Percentiles rank a stretch among this genome's conserved stretches.
Evolutionary conservation across 768 basidiomycete species (phyloP).

Genomic region (Lactifluus echinatus): DNA sequence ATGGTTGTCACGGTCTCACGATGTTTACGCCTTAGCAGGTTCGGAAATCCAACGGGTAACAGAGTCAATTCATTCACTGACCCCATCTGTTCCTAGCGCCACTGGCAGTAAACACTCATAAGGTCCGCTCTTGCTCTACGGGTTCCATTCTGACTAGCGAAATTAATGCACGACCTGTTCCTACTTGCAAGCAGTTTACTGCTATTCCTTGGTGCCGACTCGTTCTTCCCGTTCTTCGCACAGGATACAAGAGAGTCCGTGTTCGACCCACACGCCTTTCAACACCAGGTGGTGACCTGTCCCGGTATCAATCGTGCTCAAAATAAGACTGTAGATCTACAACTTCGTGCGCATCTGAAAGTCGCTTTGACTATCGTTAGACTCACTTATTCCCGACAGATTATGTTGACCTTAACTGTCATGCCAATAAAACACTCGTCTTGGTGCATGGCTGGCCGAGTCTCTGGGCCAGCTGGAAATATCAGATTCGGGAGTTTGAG

Average conservation of each 20-base stretch:
- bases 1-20: too few relatives aligned
- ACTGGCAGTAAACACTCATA: background rate
- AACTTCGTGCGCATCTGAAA: constrained; percentile 9
- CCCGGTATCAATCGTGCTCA: constrained; percentile 12
- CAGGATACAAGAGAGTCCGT: background rate
- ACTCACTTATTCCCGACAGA: background rate
- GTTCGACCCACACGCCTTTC: background rate
- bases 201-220: background rate
- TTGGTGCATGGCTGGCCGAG: constrained; percentile 79
- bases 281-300: constrained; percentile 6
- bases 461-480: constrained; percentile 67
- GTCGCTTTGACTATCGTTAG: background rate
- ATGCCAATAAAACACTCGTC: constrained; percentile 41
- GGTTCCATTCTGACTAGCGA: background rate
- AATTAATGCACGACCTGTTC: background rate
- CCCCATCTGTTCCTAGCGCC: too few relatives aligned
- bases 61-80: too few relatives aligned
- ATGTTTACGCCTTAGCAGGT: too few relatives aligned
- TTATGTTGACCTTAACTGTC: constrained; percentile 56
- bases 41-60: too few relatives aligned
- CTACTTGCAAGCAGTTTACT: constrained; percentile 1
- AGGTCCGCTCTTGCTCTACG: background rate
- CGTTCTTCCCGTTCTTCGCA: background rate
- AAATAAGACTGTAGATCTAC: constrained; percentile 8
- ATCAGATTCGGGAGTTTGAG: constrained; percentile 59